Evolutionary conservation across 1,284 basidiomycete species (phyloP), one percentile per base, ranked within the genome.

Genomic region (Flammula alnicola): DNA sequence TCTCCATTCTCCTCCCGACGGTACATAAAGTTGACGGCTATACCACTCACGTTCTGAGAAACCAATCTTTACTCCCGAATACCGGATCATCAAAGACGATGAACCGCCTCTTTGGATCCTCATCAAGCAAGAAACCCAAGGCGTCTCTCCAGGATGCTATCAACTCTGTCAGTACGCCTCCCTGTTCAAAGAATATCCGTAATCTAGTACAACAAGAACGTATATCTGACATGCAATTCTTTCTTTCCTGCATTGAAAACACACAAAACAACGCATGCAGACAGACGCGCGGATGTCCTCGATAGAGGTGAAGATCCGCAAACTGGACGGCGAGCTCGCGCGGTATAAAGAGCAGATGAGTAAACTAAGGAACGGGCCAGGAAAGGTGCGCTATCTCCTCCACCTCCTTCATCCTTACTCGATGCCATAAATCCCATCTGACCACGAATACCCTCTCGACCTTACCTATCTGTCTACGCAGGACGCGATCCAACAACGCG

Each of bases 301-400:
- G 7, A 93, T 98, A 59, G 94, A 99, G 69, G 95, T 98, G 66
- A 99, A 99, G 79, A 80, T 99, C 60, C 91, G 91, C 74, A 98
- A 99, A 69, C 82, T 99, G 19, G 96, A 99, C 67, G 93, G 88
- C 4, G 97, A 99, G 67, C 81, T 99, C 25, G 80, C 78, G 32
- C 80, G 92, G 46, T 99, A 98, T 76, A 95, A 96, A 71, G 93
- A 95, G 52, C 96, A 98, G 73, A 95, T 99, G 93, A 83, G 86
- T 63, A 96, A 95, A 71, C 79, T 99, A 69, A 80, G 93, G 22
- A 90, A 88, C 58, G 96, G 97, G 0, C 95, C 97, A 12, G 97
- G 96, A 44, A 99, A 98, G 84, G 94, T 95, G 44, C n/a, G n/a
- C n/a, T n/a, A n/a, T 49, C 47, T 16, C 41, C 41, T 29, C 25